Percentiles rank a stretch among this genome's conserved stretches.
Evolutionary conservation across 345 rosid genomes (phyloP).

Genomic region (Firmiana major): DNA sequence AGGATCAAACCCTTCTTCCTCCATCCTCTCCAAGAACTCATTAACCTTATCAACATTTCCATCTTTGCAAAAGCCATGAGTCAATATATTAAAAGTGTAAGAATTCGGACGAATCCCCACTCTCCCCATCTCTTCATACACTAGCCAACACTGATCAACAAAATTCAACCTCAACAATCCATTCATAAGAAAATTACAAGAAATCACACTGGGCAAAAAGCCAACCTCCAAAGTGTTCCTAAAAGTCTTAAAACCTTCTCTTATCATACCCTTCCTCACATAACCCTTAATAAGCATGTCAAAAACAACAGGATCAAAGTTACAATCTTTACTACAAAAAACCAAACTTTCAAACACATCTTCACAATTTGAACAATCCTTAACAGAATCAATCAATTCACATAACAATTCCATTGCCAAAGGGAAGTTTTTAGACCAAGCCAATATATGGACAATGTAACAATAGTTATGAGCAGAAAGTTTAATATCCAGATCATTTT

Average conservation of each 20-base stretch:
- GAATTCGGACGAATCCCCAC: constrained; percentile 58
- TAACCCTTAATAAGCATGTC: constrained; percentile 70
- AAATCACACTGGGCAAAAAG: constrained; percentile 55
- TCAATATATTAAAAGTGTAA: constrained; percentile 74
- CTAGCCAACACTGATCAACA: constrained; percentile 59
- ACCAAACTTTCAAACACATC: constrained; percentile 46
- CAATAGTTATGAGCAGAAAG: constrained; percentile 48
- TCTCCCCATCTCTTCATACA: constrained; percentile 64
- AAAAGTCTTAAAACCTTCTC: constrained; percentile 44
- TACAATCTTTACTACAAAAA: constrained; percentile 48
- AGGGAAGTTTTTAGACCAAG: constrained; percentile 48
- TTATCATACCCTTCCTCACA: constrained; percentile 41
- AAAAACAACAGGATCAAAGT: constrained; percentile 64
- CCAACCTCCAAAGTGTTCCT: constrained; percentile 44
- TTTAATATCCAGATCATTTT: constrained; percentile 40
- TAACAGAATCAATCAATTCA: constrained; percentile 37
- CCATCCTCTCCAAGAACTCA: constrained; percentile 85
- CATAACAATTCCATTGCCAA: constrained; percentile 48
- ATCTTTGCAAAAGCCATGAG: constrained; percentile 55
- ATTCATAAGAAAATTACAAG: constrained; percentile 76
- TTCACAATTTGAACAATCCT: constrained; percentile 17
- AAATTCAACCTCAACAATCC: constrained; percentile 57
- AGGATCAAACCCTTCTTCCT: constrained; percentile 92
- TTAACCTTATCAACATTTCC: constrained; percentile 48
- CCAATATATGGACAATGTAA: constrained; percentile 50